Conservation (phyloP, 1,139 yeast genomes). For the Suhomyces atakaporum region DNA sequence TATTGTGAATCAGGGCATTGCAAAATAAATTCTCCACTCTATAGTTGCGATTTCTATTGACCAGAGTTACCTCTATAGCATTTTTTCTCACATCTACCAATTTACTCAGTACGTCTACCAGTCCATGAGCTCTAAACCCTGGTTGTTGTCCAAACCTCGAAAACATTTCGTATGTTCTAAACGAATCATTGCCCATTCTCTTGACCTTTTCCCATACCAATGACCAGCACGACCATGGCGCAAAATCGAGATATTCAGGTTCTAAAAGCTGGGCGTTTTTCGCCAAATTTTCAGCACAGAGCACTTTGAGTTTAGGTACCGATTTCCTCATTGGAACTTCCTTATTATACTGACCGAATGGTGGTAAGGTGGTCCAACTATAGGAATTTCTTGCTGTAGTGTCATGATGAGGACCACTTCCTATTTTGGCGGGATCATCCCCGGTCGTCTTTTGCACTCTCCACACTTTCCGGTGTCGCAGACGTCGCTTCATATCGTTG, state of each 20-base stretch:
- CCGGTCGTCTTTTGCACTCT: too few relatives aligned
- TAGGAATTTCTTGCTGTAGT: slow-evolving; percentile 6
- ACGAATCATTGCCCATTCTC: slow-evolving; percentile 30
- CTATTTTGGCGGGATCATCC: slow-evolving; percentile 5
- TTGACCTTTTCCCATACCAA: slow-evolving; percentile 37
- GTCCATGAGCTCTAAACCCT: slow-evolving; percentile 30
- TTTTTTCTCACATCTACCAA: too few relatives aligned
- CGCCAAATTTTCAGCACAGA: slow-evolving; percentile 36
- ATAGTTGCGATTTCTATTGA: slow-evolving; percentile 6
- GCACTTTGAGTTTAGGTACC: slow-evolving; percentile 20
- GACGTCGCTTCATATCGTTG: too few relatives aligned
- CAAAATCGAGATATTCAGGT: slow-evolving; percentile 22
- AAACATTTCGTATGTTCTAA: slow-evolving; percentile 32
- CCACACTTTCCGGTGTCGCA: too few relatives aligned
- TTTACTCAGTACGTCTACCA: too few relatives aligned
- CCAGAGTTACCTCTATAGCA: too few relatives aligned
- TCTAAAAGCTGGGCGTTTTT: slow-evolving; percentile 26
- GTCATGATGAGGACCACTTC: slow-evolving; percentile 11
- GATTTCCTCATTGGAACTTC: neutral
- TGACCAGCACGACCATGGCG: slow-evolving; percentile 34
- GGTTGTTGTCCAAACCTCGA: slow-evolving; percentile 23
- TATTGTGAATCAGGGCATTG: slow-evolving; percentile 27
- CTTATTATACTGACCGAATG: slow-evolving; percentile 7
- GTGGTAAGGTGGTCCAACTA: slow-evolving; percentile 14
- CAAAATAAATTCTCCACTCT: slow-evolving; percentile 40